phyloP scores from a whole-genome alignment of 306 rosid genomes.

The barrel medic (Medicago truncatula) region DNA sequence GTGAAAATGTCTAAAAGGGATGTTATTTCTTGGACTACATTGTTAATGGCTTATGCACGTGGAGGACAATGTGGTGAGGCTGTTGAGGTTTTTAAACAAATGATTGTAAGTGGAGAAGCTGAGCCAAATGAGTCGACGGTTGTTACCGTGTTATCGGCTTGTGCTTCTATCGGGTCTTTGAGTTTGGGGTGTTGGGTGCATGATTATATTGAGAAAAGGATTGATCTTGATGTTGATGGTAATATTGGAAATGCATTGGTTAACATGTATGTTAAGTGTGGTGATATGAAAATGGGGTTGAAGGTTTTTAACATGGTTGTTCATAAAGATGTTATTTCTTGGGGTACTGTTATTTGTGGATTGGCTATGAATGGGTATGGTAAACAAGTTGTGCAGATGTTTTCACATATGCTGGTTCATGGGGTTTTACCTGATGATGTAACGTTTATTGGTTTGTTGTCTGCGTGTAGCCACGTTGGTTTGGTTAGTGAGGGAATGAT shows the following conservation, averaged over 20 bases:
- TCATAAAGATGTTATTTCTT: conserved; percentile 67
- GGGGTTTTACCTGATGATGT: conserved; percentile 75
- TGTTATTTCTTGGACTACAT: conserved; percentile 77
- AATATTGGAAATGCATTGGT: conserved; percentile 76
- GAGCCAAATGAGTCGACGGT: conserved; percentile 78
- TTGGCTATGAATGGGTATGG: conserved; percentile 79
- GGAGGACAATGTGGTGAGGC: conserved; percentile 67
- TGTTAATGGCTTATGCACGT: conserved; percentile 75
- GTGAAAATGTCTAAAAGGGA: conserved; percentile 62
- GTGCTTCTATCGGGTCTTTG: conserved; percentile 68
- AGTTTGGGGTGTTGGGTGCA: conserved; percentile 80
- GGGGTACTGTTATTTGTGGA: conserved; percentile 76
- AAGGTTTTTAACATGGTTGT: conserved; percentile 49
- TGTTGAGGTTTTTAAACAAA: conserved; percentile 55
- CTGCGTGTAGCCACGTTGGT: conserved; percentile 76
- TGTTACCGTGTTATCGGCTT: conserved; percentile 64
- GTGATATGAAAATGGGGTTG: conserved; percentile 56
- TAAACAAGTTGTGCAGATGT: conserved; percentile 55
- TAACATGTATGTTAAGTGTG: conserved; percentile 81
- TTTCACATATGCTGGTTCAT: conserved; percentile 70
- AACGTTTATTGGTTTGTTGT: conserved; percentile 67
- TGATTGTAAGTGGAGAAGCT: conserved; percentile 57
- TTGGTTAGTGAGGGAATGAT: conserved; percentile 49
- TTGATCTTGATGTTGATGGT: conserved; percentile 51
- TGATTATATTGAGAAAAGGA: conserved; percentile 52